Evolutionary conservation across 1,284 basidiomycete species (phyloP).

Genomic region (Rhodotorula sp.): DNA sequence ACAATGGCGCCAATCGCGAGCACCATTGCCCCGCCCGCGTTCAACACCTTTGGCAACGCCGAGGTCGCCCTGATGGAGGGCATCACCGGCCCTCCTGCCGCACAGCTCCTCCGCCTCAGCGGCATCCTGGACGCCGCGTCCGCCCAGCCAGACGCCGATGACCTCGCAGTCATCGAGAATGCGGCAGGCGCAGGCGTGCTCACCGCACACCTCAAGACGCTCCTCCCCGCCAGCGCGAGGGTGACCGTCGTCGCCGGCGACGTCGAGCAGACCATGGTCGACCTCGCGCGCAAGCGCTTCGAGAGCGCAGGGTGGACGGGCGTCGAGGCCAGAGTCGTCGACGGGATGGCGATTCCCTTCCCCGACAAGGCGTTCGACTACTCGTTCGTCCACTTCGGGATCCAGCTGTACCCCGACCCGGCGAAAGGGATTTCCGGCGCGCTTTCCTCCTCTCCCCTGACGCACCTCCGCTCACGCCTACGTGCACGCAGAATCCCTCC

Average conservation of each 20-base stretch:
- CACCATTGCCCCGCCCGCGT: not conserved
- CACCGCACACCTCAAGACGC: not conserved
- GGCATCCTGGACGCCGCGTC: not conserved
- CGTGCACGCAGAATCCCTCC: not conserved
- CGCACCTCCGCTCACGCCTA: no score
- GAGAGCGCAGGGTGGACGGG: slow-evolving; percentile 2
- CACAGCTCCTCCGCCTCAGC: not conserved
- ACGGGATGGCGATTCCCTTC: slow-evolving; percentile 10
- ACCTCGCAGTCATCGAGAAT: slow-evolving; percentile 6
- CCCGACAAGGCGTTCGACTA: not conserved
- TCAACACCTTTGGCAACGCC: not conserved
- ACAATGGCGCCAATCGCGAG: no score
- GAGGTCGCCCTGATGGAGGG: slow-evolving; percentile 2
- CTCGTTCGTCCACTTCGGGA: slow-evolving; percentile 9
- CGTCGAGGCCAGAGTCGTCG: not conserved
- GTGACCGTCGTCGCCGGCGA: slow-evolving; percentile 8
- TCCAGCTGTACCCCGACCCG: slow-evolving; percentile 16
- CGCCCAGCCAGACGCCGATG: not conserved
- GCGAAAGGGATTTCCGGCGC: slow-evolving; percentile 5
- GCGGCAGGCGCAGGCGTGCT: slow-evolving; percentile 6
- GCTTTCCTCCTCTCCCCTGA: not conserved
- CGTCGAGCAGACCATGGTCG: slow-evolving; percentile 12
- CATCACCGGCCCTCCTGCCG: slow-evolving; percentile 1
- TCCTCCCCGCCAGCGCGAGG: not conserved
- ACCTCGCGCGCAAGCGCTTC: not conserved